phyloP scores from a whole-genome alignment of 208 protist species.

The Vickermania spadyakhi region DNA sequence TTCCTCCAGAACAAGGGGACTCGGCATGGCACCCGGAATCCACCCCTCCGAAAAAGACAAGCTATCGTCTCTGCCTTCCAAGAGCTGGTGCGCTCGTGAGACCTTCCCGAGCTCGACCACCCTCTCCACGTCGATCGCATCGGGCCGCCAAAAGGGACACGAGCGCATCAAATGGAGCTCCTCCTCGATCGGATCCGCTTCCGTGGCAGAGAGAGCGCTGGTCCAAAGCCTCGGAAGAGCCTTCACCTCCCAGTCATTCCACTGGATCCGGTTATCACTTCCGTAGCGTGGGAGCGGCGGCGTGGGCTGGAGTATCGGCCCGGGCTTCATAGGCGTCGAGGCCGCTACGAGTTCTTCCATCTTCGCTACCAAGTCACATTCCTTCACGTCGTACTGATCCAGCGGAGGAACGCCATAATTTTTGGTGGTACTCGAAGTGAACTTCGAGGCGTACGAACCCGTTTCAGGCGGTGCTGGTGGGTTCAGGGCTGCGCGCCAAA shows the following conservation, averaged over 20 bases:
- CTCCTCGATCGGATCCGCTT: constrained; percentile 6
- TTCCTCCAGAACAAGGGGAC: constrained; percentile 11
- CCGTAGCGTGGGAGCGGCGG: background rate
- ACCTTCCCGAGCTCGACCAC: constrained; percentile 41
- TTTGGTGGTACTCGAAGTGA: background rate
- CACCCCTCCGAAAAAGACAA: background rate
- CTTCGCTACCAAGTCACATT: background rate
- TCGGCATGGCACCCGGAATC: constrained; percentile 4
- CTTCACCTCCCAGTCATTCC: background rate
- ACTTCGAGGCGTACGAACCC: too few species aligned
- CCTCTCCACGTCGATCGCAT: constrained; percentile 20
- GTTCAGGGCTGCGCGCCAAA: background rate
- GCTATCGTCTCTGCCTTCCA: background rate
- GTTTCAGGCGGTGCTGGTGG: background rate
- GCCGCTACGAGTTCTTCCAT: background rate
- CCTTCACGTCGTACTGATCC: background rate
- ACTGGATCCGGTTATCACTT: background rate
- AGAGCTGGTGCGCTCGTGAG: constrained; percentile 9
- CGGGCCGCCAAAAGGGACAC: constrained; percentile 29
- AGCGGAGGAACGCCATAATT: background rate
- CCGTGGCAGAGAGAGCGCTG: background rate
- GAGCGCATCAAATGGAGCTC: constrained; percentile 18
- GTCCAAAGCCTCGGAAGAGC: background rate
- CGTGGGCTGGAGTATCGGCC: constrained; percentile 8
- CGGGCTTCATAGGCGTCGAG: background rate